A percentile compares a stretch with the other conserved stretches of the same genome.
phyloP scores from a whole-genome alignment of 805 yeast genomes.

The Yamadazyma phyllophila region DNA sequence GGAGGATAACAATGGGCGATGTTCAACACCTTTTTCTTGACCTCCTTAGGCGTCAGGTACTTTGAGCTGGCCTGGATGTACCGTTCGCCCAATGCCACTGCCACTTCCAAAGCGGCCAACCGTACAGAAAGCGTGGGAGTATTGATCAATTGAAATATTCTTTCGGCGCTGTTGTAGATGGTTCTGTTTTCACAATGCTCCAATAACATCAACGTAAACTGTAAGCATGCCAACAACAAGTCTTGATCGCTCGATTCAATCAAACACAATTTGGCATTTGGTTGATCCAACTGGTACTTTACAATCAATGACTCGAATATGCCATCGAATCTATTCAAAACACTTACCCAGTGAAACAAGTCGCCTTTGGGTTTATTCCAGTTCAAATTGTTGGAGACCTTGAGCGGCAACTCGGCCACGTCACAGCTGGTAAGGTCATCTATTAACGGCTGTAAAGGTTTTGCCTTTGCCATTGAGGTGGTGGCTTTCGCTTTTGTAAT shows the following conservation, averaged over 20 bases:
- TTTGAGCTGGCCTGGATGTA: conserved; percentile 48
- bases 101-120: conserved; percentile 58
- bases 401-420: conserved; percentile 38
- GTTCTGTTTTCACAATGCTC: conserved; percentile 68
- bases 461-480: conserved; percentile 23
- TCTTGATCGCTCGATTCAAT: conserved; percentile 47
- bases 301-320: conserved; percentile 54
- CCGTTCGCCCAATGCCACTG: conserved; percentile 59
- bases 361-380: conserved; percentile 72
- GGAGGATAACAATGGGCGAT: conserved; percentile 58
- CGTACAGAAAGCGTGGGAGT: conserved; percentile 61
- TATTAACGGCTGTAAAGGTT: conserved; percentile 30
- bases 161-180: conserved; percentile 64
- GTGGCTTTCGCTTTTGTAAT: conserved; percentile 17
- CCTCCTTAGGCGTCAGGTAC: conserved; percentile 42
- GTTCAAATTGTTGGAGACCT: conserved; percentile 33
- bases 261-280: conserved; percentile 44
- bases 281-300: conserved; percentile 51
- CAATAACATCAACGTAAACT: conserved; percentile 60
- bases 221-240: conserved; percentile 50
- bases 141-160: conserved; percentile 56
- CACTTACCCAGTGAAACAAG: conserved; percentile 71
- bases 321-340: conserved; percentile 72
- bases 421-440: conserved; percentile 37
- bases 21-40: conserved; percentile 47